Evolutionary conservation across 352 stramenopile species (phyloP), one percentile per base, ranked within the genome.

Genomic region (Phytophthora boehmeriae): DNA sequence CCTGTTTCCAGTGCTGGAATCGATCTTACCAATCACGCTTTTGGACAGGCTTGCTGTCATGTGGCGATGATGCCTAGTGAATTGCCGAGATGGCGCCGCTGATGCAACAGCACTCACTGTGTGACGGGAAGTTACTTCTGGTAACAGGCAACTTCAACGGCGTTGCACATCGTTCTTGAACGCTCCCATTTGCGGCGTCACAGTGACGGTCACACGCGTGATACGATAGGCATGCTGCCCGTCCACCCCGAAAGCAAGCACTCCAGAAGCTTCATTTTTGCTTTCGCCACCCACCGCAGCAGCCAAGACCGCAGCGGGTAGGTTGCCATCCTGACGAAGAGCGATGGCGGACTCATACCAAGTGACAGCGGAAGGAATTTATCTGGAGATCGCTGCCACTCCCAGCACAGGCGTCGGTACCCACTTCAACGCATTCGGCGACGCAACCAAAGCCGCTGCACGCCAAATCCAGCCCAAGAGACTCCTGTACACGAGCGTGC

Each of bases 61-160:
- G 13, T 44, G 38, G 38, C 38, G 38, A 9, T 22, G 38, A 39
- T n/a, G 14, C 38, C n/a, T 4, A 44, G 19, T 17, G 2, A 20
- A 22, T 17, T 8, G 38, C n/a, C 19, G 38, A n/a, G 35, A n/a
- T 16, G 19, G 19, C 35, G 35, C 16, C 13, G 14, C 8, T 44
- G 14, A 17, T 17, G n/a, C 38, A 44, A 44, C n/a, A 44, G 2
- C 5, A 22, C 38, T 44, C 16, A 17, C 38, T 44, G 19, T 22
- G 11, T 9, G 16, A 17, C 11, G 11, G 9, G 38, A 42, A 30
- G 25, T 30, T 30, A 8, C 25, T 30, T 30, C 38, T 22, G 38
- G 38, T 8, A 44, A 44, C 38, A 44, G 38, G 38, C n/a, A 44
- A 44, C 38, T 44, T 44, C 38, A 44, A 44, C 13, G 13, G 2